Evolutionary conservation across 2,329 filamentous ascomycete genomes (phyloP).

Genomic region (Mycosphaerella sp.): DNA sequence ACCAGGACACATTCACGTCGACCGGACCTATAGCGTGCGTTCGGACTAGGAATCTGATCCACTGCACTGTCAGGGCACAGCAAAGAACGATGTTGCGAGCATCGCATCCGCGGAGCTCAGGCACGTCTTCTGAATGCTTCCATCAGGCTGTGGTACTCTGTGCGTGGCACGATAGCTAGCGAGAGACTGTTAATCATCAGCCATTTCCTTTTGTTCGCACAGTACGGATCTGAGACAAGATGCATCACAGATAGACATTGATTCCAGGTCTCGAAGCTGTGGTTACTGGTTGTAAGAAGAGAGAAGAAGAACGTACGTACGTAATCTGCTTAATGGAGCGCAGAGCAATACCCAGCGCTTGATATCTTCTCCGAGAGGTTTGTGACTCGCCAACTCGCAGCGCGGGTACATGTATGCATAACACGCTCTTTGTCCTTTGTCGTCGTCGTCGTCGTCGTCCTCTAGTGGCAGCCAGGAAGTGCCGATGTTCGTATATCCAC

Average conservation of each 20-base stretch:
- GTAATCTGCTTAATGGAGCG: conserved; percentile 4
- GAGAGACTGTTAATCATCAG: conserved; percentile 9
- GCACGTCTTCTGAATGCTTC: conserved; percentile 4
- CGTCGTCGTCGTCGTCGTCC: neutral
- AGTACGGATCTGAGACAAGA: conserved; percentile 1
- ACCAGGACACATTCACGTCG: conserved; percentile 22
- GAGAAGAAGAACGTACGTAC: conserved; percentile 2
- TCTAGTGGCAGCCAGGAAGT: neutral
- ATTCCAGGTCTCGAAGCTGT: neutral
- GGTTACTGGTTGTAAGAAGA: neutral
- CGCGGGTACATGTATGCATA: too few relatives aligned
- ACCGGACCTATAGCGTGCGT: conserved; percentile 23
- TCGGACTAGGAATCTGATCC: conserved; percentile 15
- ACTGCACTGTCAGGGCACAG: conserved; percentile 1
- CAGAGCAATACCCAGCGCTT: neutral
- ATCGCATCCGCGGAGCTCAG: conserved; percentile 12
- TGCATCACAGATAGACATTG: neutral
- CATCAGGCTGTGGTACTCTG: neutral
- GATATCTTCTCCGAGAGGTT: neutral
- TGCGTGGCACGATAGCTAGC: neutral
- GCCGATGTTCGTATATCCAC: neutral
- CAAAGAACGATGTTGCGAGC: conserved; percentile 7
- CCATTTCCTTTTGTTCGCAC: conserved; percentile 6
- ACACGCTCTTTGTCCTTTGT: neutral
- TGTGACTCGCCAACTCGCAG: too few relatives aligned